These are phyloP conservation scores for Inga leiocalycina DNA, from an alignment of 306 rosid species.

Conservation along the genomic window DNA sequence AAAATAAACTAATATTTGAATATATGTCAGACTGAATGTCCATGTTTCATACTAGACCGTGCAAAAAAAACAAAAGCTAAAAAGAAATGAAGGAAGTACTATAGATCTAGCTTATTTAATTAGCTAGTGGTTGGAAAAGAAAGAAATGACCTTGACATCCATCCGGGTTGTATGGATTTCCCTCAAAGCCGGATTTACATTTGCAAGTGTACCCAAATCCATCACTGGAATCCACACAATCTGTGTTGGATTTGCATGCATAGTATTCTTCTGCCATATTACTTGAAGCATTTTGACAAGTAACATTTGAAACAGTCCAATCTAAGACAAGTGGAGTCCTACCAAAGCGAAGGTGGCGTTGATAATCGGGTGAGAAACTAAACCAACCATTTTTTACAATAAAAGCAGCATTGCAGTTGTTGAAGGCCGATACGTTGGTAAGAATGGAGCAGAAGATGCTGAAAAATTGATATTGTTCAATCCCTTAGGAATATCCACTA, in stretches of 20 bases:
- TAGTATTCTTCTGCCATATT: not conserved
- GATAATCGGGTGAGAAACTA: slow-evolving; percentile 4
- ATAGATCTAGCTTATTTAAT: no score
- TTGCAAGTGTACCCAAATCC: not conserved
- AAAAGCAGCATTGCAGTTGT: slow-evolving; percentile 44
- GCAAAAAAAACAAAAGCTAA: no score
- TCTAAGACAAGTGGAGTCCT: slow-evolving; percentile 12
- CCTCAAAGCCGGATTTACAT: not conserved
- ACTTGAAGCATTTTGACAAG: not conserved
- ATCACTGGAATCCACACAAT: not conserved
- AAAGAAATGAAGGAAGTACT: no score
- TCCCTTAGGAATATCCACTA: not conserved
- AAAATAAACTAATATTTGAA: no score
- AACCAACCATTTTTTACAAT: slow-evolving; percentile 21
- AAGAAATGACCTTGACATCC: not conserved
- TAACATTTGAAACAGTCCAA: slow-evolving; percentile 38
- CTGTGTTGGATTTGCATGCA: not conserved
- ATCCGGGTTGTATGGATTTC: not conserved
- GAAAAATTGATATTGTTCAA: accelerated
- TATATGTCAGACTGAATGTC: no score
- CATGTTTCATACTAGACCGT: no score
- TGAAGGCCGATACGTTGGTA: not conserved
- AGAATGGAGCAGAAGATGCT: not conserved
- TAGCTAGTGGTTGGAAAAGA: no score
- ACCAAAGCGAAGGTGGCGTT: not conserved